Percentiles rank a stretch among this genome's conserved stretches.
phyloP scores from a whole-genome alignment of 2,329 filamentous ascomycete genomes.

The Calonectria pauciramosa region DNA sequence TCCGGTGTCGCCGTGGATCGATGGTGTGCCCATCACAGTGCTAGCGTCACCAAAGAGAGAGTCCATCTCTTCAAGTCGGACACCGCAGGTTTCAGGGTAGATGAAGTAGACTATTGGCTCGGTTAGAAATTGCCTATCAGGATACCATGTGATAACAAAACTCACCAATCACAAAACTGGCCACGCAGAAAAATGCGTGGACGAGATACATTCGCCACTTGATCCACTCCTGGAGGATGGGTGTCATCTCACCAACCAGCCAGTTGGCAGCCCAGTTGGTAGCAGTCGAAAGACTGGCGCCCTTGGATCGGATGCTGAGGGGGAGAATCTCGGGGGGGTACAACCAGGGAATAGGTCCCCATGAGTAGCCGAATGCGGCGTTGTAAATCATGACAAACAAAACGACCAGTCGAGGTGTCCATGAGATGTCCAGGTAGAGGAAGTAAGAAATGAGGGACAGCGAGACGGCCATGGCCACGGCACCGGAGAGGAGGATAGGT shows the following conservation, averaged over 20 bases:
- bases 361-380: constrained; percentile 92
- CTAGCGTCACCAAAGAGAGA: constrained; percentile 93
- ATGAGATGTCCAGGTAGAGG: constrained; percentile 85
- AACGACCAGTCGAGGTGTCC: constrained; percentile 88
- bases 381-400: constrained; percentile 99
- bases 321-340: constrained; percentile 99
- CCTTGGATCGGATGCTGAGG: constrained; percentile 96
- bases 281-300: constrained; percentile 94
- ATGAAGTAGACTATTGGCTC: constrained; percentile 88
- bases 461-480: constrained; percentile 89
- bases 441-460: constrained; percentile 95
- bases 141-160: constrained; percentile 44
- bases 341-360: constrained; percentile 98
- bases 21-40: constrained; percentile 83
- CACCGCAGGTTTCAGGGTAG: constrained; percentile 96
- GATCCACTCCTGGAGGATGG: constrained; percentile 91
- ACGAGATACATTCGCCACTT: constrained; percentile 94
- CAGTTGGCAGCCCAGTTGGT: constrained; percentile 99
- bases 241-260: constrained; percentile 95
- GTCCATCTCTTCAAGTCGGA: constrained; percentile 97
- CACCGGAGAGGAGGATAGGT: constrained; percentile 89
- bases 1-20: constrained; percentile 82
- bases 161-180: constrained; percentile 96
- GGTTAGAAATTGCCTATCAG: constrained; percentile 30
- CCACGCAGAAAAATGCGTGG: constrained; percentile 96